phyloP scores from a whole-genome alignment of 257 asterid genomes.

The Nicotiana noctiflora region DNA sequence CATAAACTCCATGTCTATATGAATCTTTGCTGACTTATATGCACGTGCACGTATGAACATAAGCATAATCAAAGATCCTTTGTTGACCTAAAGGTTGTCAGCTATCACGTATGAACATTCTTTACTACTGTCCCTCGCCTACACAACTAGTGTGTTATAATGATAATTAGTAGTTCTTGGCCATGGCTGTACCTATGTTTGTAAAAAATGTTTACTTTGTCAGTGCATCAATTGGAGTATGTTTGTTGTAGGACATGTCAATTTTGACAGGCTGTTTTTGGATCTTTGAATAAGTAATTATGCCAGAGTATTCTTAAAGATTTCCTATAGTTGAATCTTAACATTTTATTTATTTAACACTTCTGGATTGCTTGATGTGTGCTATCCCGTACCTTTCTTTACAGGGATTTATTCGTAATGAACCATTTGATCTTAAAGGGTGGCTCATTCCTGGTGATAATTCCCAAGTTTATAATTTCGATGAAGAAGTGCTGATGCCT shows the following conservation, averaged over 20 bases:
- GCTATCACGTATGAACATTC: background rate
- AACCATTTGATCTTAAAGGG: constrained; percentile 57
- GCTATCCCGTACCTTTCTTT: background rate
- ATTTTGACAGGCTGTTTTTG: background rate
- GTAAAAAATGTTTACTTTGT: background rate
- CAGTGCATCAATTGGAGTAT: background rate
- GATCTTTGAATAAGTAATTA: background rate
- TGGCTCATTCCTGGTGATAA: constrained; percentile 65
- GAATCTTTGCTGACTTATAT: background rate
- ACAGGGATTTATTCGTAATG: constrained; percentile 72
- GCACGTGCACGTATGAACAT: too few relatives aligned
- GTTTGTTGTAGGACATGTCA: background rate
- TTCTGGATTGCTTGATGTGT: background rate
- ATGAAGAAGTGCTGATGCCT: constrained; percentile 28
- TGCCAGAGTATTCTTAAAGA: background rate
- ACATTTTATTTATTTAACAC: background rate
- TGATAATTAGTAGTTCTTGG: background rate
- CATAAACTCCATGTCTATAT: background rate
- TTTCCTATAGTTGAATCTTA: background rate
- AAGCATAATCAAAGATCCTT: background rate
- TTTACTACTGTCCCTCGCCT: background rate
- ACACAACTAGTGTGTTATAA: background rate
- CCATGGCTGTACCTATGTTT: background rate
- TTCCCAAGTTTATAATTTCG: constrained; percentile 18
- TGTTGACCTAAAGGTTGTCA: background rate